Conservation (phyloP, 352 stramenopile species). For the Blastocystis hominis region DNA sequence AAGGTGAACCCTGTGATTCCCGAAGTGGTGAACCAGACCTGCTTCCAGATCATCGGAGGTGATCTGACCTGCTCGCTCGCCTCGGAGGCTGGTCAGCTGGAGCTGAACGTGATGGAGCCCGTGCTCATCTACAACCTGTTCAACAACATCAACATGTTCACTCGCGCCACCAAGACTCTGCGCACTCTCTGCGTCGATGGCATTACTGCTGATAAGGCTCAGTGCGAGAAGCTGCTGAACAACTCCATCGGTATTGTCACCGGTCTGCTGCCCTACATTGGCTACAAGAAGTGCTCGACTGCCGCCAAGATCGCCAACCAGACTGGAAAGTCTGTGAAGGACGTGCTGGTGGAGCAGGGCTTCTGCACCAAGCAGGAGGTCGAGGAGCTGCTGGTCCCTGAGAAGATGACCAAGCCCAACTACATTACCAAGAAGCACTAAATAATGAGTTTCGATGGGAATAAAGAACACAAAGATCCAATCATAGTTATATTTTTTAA, state of each 20-base stretch:
- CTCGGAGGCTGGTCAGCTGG: too few relatives aligned
- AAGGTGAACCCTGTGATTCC: too few relatives aligned
- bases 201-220: slow-evolving; percentile 41
- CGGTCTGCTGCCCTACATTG: slow-evolving; percentile 45
- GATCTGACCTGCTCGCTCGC: slow-evolving; percentile 49
- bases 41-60: slow-evolving; percentile 27
- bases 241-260: slow-evolving; percentile 55
- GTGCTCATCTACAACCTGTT: slow-evolving; percentile 55
- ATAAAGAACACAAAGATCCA: not conserved
- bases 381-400: slow-evolving; percentile 39
- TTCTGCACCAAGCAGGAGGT: slow-evolving; percentile 49
- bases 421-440: slow-evolving; percentile 29
- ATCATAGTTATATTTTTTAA: not conserved
- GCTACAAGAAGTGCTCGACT: slow-evolving; percentile 51
- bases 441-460: too few relatives aligned
- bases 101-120: too few relatives aligned
- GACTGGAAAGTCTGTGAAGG: slow-evolving; percentile 53
- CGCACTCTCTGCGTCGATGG: slow-evolving; percentile 50
- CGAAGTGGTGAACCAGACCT: too few relatives aligned
- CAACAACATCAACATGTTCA: slow-evolving; percentile 53
- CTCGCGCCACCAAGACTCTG: slow-evolving; percentile 44
- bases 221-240: slow-evolving; percentile 43
- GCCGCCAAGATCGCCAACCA: slow-evolving; percentile 40
- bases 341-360: slow-evolving; percentile 39
- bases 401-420: slow-evolving; percentile 57